Percentiles rank a stretch among this genome's conserved stretches.
Conservation (phyloP, 306 rosid species). For the Carpinus fangiana region DNA sequence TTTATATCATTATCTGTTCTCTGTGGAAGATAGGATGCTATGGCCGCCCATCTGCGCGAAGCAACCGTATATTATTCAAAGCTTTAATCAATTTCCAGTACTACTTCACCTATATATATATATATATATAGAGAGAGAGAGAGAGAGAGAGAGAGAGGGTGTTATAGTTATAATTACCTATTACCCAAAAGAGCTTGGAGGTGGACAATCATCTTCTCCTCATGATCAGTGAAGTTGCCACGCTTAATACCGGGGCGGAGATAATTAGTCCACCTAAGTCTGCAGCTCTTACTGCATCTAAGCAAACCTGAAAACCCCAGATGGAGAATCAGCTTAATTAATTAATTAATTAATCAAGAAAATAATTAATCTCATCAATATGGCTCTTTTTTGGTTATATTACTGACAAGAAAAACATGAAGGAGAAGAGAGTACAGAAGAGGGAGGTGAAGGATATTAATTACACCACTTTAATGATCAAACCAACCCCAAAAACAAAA, state of each 20-base stretch:
- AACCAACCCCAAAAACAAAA: conserved; percentile 8
- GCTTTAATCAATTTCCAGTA: no score
- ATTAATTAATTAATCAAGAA: no score
- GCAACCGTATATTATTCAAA: background rate
- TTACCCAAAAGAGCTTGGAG: conserved; percentile 96
- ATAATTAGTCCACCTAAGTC: conserved; percentile 95
- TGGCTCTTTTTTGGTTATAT: background rate
- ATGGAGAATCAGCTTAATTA: no score
- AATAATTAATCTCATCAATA: no score
- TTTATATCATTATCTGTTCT: conserved; percentile 70
- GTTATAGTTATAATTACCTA: conserved; percentile 35
- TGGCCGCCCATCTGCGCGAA: conserved; percentile 67
- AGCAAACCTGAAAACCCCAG: conserved; percentile 53
- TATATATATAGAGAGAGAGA: background rate
- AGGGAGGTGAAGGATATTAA: background rate
- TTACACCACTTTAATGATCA: conserved; percentile 10
- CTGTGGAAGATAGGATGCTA: conserved; percentile 70
- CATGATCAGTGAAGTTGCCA: conserved; percentile 77
- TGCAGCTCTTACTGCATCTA: conserved; percentile 94
- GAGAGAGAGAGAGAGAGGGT: background rate
- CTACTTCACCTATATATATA: no score
- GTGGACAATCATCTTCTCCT: conserved; percentile 86
- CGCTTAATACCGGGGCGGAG: conserved; percentile 89
- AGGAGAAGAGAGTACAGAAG: background rate
- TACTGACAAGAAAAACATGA: background rate